Evolutionary conservation across 208 protist species (phyloP).

Genomic region (Wallacemonas rigidus): DNA sequence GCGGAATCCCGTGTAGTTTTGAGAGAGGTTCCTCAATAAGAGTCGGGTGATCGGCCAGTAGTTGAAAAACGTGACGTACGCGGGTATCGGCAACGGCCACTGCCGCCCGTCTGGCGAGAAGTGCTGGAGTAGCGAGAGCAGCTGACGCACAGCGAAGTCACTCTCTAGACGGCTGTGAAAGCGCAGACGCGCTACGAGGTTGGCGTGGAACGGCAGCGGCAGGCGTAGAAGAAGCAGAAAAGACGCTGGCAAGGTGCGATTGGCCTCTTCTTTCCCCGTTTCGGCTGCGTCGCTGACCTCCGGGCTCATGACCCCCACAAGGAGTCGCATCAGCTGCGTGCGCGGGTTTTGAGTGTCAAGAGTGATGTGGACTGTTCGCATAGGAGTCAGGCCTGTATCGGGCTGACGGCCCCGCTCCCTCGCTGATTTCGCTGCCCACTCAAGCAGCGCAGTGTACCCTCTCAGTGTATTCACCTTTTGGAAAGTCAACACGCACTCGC

Average conservation of each 20-base stretch:
- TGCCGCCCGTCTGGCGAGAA: slow-evolving; percentile 8
- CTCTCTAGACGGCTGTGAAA: neutral
- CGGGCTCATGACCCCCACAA: neutral
- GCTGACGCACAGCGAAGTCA: neutral
- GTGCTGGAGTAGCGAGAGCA: slow-evolving; percentile 9
- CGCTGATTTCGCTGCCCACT: slow-evolving; percentile 17
- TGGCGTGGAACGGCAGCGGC: slow-evolving; percentile 5
- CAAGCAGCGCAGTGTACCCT: slow-evolving; percentile 22
- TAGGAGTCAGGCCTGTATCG: neutral
- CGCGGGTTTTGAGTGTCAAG: neutral
- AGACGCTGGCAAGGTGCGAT: too few relatives aligned
- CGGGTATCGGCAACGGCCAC: slow-evolving; percentile 3
- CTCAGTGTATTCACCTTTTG: neutral
- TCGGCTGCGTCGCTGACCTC: neutral
- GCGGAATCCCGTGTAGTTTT: slow-evolving; percentile 9
- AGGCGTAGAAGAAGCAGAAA: neutral
- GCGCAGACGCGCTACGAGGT: neutral
- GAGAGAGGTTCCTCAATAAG: neutral
- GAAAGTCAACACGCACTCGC: slow-evolving; percentile 10
- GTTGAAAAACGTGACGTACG: slow-evolving; percentile 12
- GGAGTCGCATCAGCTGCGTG: neutral
- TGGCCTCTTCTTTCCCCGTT: neutral
- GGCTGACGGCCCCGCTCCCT: neutral
- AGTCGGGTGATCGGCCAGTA: slow-evolving; percentile 15
- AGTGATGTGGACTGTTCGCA: neutral